Conservation (phyloP, 2,329 filamentous ascomycete genomes). For the Setomelanomma holmii region DNA sequence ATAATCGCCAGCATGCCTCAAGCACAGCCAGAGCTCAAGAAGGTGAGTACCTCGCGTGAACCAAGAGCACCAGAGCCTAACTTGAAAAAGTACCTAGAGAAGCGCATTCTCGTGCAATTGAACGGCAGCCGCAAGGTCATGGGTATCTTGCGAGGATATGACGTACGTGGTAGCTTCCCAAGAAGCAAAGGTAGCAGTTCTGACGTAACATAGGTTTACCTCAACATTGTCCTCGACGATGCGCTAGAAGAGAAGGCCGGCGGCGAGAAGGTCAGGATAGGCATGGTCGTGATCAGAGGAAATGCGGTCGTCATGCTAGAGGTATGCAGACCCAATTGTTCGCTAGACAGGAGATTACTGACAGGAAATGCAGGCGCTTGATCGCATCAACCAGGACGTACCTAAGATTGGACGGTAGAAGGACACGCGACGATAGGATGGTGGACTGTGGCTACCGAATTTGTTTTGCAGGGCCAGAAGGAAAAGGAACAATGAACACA, state of each 20-base stretch:
- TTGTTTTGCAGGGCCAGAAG: neutral
- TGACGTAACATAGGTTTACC: constrained; percentile 73
- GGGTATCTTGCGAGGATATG: constrained; percentile 91
- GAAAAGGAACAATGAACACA: neutral
- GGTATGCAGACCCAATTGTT: constrained; percentile 44
- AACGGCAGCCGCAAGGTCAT: constrained; percentile 98
- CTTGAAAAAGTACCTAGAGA: constrained; percentile 87
- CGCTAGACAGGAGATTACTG: constrained; percentile 7
- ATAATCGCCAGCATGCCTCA: constrained; percentile 77
- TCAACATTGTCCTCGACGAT: constrained; percentile 98
- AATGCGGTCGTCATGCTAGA: constrained; percentile 99
- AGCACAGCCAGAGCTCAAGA: constrained; percentile 98
- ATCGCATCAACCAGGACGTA: constrained; percentile 46
- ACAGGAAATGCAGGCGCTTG: constrained; percentile 39
- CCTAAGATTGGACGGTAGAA: constrained; percentile 41
- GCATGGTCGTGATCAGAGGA: constrained; percentile 96
- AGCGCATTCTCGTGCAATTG: constrained; percentile 95
- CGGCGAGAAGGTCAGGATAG: constrained; percentile 86
- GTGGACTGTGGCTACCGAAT: neutral
- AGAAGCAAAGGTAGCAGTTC: neutral
- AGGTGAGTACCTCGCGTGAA: constrained; percentile 63
- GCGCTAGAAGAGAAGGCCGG: constrained; percentile 93
- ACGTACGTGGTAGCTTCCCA: constrained; percentile 66
- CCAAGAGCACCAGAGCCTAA: constrained; percentile 23
- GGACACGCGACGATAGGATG: constrained; percentile 1